phyloP scores from a whole-genome alignment of 2,329 filamentous ascomycete species.

The Ampelomyces quisqualis region DNA sequence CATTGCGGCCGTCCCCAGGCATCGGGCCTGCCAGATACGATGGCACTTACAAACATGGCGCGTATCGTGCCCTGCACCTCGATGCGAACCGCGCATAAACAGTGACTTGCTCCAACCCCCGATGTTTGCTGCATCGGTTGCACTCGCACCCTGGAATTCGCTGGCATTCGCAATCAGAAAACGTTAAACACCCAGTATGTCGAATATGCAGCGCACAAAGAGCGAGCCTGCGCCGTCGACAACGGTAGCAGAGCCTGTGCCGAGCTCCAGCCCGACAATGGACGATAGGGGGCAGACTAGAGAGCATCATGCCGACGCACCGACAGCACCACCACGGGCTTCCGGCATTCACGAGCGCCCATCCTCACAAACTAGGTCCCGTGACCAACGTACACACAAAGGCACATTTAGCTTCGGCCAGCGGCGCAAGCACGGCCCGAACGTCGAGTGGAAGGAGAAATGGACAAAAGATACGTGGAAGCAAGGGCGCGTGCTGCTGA shows the following conservation, averaged over 20 bases:
- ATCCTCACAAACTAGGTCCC: constrained; percentile 12
- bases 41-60: too few species aligned
- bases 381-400: constrained; percentile 14
- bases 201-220: constrained; percentile 11
- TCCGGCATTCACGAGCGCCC: constrained; percentile 8
- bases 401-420: constrained; percentile 27
- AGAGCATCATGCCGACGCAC: constrained; percentile 18
- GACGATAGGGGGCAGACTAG: constrained; percentile 18
- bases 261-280: constrained; percentile 23
- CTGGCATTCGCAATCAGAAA: too few species aligned
- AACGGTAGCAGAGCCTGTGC: constrained; percentile 38
- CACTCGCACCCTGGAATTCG: too few species aligned
- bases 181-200: too few species aligned
- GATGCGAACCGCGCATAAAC: too few species aligned
- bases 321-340: background rate
- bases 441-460: constrained; percentile 41
- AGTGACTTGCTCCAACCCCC: too few species aligned
- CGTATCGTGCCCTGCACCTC: too few species aligned
- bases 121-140: too few species aligned
- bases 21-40: too few species aligned
- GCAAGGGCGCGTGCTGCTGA: constrained; percentile 52
- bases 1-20: too few species aligned
- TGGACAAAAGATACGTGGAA: constrained; percentile 43
- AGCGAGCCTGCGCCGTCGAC: constrained; percentile 38
- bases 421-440: constrained; percentile 38